phyloP scores from a whole-genome alignment of 805 yeast genomes.

The Pichia cabralensis region DNA sequence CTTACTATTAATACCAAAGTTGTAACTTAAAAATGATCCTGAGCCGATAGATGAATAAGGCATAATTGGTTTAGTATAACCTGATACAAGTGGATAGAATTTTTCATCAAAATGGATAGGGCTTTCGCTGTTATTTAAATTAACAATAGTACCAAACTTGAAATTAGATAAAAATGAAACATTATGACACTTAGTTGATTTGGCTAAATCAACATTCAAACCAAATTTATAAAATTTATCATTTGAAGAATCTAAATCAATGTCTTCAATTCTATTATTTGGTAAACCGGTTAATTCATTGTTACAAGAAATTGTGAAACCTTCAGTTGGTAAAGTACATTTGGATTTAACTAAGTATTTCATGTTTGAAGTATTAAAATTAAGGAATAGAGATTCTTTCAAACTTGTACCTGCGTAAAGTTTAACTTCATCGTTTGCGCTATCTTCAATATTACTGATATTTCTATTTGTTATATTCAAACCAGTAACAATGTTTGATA shows the following conservation, averaged over 20 bases:
- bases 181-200: conserved; percentile 33
- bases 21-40: conserved; percentile 9
- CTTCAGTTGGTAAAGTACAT: conserved; percentile 36
- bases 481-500: conserved; percentile 33
- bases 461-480: conserved; percentile 50
- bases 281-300: conserved; percentile 35
- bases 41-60: conserved; percentile 9
- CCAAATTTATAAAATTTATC: conserved; percentile 31
- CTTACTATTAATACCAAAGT: conserved; percentile 7
- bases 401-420: conserved; percentile 50
- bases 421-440: conserved; percentile 47
- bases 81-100: conserved; percentile 49
- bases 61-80: conserved; percentile 14
- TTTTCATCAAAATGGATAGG: conserved; percentile 62
- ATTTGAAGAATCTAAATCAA: conserved; percentile 4
- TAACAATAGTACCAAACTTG: conserved; percentile 47
- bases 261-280: conserved; percentile 3
- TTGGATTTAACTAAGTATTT: conserved; percentile 23
- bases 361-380: conserved; percentile 35
- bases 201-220: conserved; percentile 22
- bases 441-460: conserved; percentile 38
- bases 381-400: conserved; percentile 44
- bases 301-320: conserved; percentile 30
- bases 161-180: conserved; percentile 41
- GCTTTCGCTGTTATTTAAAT: conserved; percentile 21